phyloP scores from a whole-genome alignment of 2,329 filamentous ascomycete genomes.

The Pseudocercospora fuligena region DNA sequence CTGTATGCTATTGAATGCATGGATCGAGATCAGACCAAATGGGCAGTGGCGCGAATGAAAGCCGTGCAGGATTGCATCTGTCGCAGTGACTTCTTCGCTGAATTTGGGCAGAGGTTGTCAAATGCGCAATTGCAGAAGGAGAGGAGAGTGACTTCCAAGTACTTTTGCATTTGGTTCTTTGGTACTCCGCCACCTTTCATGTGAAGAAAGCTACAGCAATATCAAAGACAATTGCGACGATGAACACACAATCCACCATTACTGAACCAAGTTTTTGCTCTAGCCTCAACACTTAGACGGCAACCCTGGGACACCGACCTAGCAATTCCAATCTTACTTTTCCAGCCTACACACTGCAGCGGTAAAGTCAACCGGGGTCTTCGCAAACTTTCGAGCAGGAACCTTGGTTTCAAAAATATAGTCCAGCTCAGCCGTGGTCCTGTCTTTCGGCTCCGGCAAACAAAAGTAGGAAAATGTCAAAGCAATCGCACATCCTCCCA shows the following conservation, averaged over 20 bases:
- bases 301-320: no score
- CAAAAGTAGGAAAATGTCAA: background rate
- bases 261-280: no score
- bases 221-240: no score
- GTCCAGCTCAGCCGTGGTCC: slow-evolving; percentile 52
- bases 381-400: slow-evolving; percentile 47
- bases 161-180: slow-evolving; percentile 9
- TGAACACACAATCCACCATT: no score
- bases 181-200: slow-evolving; percentile 2
- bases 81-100: slow-evolving; percentile 6
- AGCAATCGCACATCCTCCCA: slow-evolving; percentile 2
- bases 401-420: slow-evolving; percentile 52
- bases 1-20: slow-evolving; percentile 7
- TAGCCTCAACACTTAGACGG: no score
- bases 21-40: background rate
- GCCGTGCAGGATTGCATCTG: background rate
- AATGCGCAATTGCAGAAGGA: background rate
- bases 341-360: background rate
- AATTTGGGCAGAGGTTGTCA: background rate
- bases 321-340: background rate
- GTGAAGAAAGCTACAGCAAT: background rate
- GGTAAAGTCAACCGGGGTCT: slow-evolving; percentile 42
- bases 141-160: slow-evolving; percentile 8
- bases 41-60: slow-evolving; percentile 6
- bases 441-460: slow-evolving; percentile 48